phyloP scores from a whole-genome alignment of 1,284 basidiomycete species.

The Cryptococcus neoformans region DNA sequence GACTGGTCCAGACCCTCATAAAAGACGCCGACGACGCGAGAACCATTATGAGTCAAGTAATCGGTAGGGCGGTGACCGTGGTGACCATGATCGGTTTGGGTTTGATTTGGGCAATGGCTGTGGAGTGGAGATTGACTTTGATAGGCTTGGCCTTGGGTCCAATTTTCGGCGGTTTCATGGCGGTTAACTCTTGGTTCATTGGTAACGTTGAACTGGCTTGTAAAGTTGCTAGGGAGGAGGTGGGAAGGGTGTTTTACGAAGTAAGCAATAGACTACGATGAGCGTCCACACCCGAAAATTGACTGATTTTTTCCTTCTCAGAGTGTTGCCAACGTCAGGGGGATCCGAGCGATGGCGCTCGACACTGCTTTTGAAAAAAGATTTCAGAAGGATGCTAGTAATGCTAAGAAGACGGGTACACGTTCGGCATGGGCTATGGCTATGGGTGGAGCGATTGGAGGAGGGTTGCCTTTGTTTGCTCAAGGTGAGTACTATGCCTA shows the following conservation, averaged over 20 bases:
- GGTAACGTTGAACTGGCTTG: constrained; percentile 71
- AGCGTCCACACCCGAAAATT: constrained; percentile 4
- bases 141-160: constrained; percentile 85
- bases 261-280: constrained; percentile 50
- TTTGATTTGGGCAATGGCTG: constrained; percentile 78
- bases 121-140: constrained; percentile 91
- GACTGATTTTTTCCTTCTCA: no score
- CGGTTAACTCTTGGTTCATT: constrained; percentile 66
- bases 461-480: constrained; percentile 78
- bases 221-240: constrained; percentile 77
- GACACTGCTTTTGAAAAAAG: constrained; percentile 60
- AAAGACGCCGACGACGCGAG: constrained; percentile 92
- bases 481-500: constrained; percentile 54
- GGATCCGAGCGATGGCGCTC: constrained; percentile 87
- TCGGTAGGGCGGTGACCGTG: constrained; percentile 71
- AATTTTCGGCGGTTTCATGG: constrained; percentile 71
- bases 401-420: constrained; percentile 66
- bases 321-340: constrained; percentile 24
- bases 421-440: constrained; percentile 78
- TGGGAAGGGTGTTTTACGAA: constrained; percentile 82
- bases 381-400: constrained; percentile 62
- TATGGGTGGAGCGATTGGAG: constrained; percentile 74
- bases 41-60: constrained; percentile 68
- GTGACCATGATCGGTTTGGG: constrained; percentile 76
- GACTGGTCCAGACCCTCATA: constrained; percentile 74